Evolutionary conservation across 192 early-diverging fungal genomes (phyloP).

Genomic region (Linnemannia hyalina): DNA sequence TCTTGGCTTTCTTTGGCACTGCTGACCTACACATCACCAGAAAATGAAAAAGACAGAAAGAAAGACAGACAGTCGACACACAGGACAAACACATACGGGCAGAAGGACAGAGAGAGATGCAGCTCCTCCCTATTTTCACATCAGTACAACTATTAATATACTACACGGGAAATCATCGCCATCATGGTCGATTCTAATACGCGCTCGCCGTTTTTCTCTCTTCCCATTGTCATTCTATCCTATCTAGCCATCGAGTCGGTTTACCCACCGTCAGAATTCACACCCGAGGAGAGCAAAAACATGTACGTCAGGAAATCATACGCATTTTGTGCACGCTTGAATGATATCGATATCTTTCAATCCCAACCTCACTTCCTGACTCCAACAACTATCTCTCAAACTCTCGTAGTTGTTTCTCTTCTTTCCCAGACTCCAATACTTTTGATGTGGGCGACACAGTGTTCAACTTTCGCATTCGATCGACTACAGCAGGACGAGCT

Average conservation of each 20-base stretch:
- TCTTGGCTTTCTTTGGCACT: background rate
- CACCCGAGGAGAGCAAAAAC: constrained; percentile 77
- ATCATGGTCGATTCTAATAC: background rate
- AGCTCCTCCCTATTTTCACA: background rate
- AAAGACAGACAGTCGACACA: background rate
- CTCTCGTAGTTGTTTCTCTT: constrained; percentile 71
- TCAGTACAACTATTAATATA: background rate
- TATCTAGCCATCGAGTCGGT: constrained; percentile 73
- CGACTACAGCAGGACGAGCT: constrained; percentile 65
- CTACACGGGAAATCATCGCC: background rate
- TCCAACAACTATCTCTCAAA: background rate
- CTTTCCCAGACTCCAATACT: constrained; percentile 84
- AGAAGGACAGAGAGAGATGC: background rate
- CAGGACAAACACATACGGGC: background rate
- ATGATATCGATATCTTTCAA: background rate
- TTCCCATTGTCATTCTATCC: background rate
- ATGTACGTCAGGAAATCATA: constrained; percentile 57
- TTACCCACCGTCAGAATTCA: constrained; percentile 79
- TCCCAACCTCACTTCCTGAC: background rate
- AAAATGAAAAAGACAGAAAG: background rate
- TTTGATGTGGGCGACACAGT: constrained; percentile 81
- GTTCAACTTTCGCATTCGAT: constrained; percentile 79
- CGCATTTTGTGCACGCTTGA: background rate
- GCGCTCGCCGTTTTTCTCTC: background rate
- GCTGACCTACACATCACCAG: background rate